Evolutionary conservation across 768 basidiomycete species (phyloP).

Genomic region (Vararia minispora): DNA sequence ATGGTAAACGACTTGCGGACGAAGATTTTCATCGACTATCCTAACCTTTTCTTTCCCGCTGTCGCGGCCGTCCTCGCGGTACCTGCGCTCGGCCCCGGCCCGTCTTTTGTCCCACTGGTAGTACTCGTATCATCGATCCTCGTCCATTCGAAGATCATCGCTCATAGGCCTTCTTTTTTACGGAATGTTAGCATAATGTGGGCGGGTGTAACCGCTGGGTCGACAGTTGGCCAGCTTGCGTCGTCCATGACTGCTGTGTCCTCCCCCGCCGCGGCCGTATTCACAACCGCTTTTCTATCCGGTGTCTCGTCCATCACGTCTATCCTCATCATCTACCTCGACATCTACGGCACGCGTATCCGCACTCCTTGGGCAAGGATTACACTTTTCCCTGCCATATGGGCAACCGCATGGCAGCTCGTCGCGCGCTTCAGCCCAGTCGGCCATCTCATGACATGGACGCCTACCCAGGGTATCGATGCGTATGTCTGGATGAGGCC

Average conservation of each 20-base stretch:
- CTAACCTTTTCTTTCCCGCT: conserved; percentile 7
- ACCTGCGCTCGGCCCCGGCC: conserved; percentile 20
- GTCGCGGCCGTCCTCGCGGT: conserved; percentile 1
- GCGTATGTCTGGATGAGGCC: conserved; percentile 58
- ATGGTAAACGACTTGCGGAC: not conserved
- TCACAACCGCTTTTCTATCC: conserved; percentile 31
- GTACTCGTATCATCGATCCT: conserved; percentile 19
- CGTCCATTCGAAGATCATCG: conserved; percentile 15
- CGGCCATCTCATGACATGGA: conserved; percentile 67
- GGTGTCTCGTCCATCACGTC: conserved; percentile 26
- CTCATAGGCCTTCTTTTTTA: conserved; percentile 8
- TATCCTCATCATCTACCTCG: conserved; percentile 27
- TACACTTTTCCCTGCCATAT: conserved; percentile 56
- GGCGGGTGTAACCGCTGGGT: conserved; percentile 16
- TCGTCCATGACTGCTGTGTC: conserved; percentile 40
- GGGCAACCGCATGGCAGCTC: conserved; percentile 51
- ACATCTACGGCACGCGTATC: conserved; percentile 25
- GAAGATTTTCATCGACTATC: conserved; percentile 12
- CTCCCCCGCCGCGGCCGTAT: conserved; percentile 35
- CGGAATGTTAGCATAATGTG: conserved; percentile 10
- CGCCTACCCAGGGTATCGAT: conserved; percentile 38
- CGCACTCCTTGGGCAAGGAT: conserved; percentile 30
- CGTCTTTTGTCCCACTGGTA: conserved; percentile 19
- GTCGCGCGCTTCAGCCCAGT: conserved; percentile 49
- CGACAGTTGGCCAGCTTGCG: conserved; percentile 17